Percentiles rank a stretch among this genome's conserved stretches.
Evolutionary conservation across 164 flowering plant species (phyloP).

Genomic region (Nymphaea colorata): DNA sequence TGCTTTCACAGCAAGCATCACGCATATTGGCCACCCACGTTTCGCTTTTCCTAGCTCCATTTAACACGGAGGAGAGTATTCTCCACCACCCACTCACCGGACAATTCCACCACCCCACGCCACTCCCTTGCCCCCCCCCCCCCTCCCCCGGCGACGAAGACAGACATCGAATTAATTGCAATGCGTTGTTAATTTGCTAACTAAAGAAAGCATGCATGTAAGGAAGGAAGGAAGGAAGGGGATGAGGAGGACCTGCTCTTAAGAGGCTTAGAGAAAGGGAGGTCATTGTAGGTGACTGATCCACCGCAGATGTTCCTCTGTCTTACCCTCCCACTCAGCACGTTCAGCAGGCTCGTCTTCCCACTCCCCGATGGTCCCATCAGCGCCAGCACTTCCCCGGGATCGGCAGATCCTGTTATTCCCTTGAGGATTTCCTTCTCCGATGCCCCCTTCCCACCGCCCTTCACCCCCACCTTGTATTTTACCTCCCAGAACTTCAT

Average conservation of each 20-base stretch:
- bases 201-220: no score
- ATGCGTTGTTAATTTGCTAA: no score
- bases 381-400: constrained; percentile 82
- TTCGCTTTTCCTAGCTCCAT: no score
- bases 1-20: no score
- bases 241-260: constrained; percentile 52
- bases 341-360: constrained; percentile 70
- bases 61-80: no score
- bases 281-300: constrained; percentile 77
- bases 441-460: constrained; percentile 25
- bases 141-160: no score
- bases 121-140: no score
- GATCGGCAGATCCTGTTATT: constrained; percentile 68
- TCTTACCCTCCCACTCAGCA: constrained; percentile 65
- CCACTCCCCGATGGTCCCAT: constrained; percentile 99
- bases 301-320: constrained; percentile 31
- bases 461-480: constrained; percentile 62
- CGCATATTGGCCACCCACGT: no score
- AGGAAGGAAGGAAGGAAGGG: neutral
- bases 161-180: no score
- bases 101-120: no score
- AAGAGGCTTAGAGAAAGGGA: constrained; percentile 61
- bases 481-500: constrained; percentile 83
- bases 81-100: no score
- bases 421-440: constrained; percentile 76